A percentile compares a stretch with the other conserved stretches of the same genome.
phyloP scores from a whole-genome alignment of 331 rosid species.

The Stylosanthes scabra region DNA sequence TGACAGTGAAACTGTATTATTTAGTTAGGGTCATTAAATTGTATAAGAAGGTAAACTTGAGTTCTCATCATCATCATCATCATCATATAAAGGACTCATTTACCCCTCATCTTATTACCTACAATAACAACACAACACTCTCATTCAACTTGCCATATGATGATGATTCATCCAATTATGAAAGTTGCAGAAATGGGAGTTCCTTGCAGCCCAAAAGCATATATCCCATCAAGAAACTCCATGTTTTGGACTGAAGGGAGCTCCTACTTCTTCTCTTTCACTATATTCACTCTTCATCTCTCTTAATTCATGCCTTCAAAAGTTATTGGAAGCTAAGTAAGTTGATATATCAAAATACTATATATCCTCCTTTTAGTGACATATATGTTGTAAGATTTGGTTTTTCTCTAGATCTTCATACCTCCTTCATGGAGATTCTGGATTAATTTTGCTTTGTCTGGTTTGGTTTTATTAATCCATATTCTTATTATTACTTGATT shows the following conservation, averaged over 20 bases:
- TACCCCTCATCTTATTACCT: slow-evolving; percentile 3
- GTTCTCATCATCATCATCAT: no score
- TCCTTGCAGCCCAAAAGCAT: slow-evolving; percentile 66
- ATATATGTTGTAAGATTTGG: not conserved
- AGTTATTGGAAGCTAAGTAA: not conserved
- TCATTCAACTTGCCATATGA: not conserved
- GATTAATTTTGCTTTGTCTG: not conserved
- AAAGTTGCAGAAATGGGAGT: slow-evolving; percentile 67
- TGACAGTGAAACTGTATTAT: slow-evolving; percentile 3
- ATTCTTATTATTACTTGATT: not conserved
- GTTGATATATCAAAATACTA: not conserved
- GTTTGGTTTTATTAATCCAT: not conserved
- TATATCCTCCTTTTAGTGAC: not conserved
- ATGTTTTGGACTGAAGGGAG: slow-evolving; percentile 84
- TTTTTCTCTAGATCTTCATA: not conserved
- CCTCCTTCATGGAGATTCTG: not conserved
- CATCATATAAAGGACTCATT: slow-evolving; percentile 32
- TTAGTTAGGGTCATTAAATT: slow-evolving; percentile 27
- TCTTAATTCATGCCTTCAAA: not conserved
- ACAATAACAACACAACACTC: slow-evolving; percentile 1
- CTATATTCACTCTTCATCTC: slow-evolving; percentile 5
- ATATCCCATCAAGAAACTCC: slow-evolving; percentile 16
- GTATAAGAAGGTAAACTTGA: slow-evolving; percentile 19
- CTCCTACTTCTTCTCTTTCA: slow-evolving; percentile 73
- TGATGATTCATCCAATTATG: slow-evolving; percentile 5